phyloP scores from a whole-genome alignment of 2,329 filamentous ascomycete species.

The Clarireedia homoeocarpa region DNA sequence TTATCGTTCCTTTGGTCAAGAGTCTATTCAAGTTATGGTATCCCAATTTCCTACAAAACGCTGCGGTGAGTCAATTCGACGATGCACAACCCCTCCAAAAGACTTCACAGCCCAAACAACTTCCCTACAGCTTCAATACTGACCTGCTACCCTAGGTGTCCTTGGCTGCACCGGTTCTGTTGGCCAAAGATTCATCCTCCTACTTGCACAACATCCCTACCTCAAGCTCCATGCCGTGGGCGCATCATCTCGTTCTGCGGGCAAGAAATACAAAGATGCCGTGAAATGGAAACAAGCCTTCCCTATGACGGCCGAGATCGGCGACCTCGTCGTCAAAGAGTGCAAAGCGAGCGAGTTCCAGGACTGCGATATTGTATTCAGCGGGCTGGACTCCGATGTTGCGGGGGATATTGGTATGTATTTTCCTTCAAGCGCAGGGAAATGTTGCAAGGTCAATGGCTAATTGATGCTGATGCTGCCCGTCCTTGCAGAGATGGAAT shows the following conservation, averaged over 20 bases:
- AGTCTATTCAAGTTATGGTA: constrained; percentile 11
- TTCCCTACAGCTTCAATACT: background rate
- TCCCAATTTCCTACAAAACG: constrained; percentile 46
- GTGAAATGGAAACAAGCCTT: constrained; percentile 89
- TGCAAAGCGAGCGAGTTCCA: constrained; percentile 76
- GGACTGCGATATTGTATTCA: constrained; percentile 91
- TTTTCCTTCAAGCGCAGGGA: background rate
- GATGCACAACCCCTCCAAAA: constrained; percentile 8
- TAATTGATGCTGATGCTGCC: background rate
- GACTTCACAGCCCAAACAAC: background rate
- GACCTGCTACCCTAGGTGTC: constrained; percentile 44
- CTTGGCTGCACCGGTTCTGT: constrained; percentile 91
- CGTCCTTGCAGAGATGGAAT: constrained; percentile 66
- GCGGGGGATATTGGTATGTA: constrained; percentile 78
- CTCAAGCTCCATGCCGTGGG: constrained; percentile 84
- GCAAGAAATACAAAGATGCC: constrained; percentile 91
- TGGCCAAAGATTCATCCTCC: constrained; percentile 88
- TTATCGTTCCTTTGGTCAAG: background rate
- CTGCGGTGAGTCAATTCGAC: constrained; percentile 32
- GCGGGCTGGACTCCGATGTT: constrained; percentile 84
- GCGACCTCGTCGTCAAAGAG: constrained; percentile 74
- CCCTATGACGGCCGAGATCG: constrained; percentile 69
- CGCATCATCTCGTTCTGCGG: constrained; percentile 79
- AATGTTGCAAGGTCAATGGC: background rate
- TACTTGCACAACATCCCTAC: constrained; percentile 80